Conservation (phyloP, 73 alveolate species). For the Tetrahymena malaccensis region DNA sequence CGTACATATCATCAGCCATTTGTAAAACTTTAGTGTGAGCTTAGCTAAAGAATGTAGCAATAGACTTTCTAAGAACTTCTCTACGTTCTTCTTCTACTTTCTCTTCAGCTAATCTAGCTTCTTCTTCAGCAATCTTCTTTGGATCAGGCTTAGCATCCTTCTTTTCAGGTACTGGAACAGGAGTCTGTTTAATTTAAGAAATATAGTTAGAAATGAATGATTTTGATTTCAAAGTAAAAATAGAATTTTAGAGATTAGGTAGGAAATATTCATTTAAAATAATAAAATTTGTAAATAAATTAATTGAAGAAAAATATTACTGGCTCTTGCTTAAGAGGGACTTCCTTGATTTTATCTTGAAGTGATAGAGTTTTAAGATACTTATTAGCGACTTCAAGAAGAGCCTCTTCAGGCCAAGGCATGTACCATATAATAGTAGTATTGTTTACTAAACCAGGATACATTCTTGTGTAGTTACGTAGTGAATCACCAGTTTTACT, state of each 20-base stretch:
- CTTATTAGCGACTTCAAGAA: slow-evolving; percentile 94
- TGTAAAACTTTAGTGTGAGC: slow-evolving; percentile 65
- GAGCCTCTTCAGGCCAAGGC: slow-evolving; percentile 99
- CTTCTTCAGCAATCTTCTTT: neutral
- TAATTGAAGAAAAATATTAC: neutral
- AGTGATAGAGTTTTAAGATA: slow-evolving; percentile 54
- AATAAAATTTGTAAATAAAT: neutral
- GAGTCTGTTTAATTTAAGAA: neutral
- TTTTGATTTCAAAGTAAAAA: too few species aligned
- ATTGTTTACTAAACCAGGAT: slow-evolving; percentile 98
- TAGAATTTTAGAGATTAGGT: too few species aligned
- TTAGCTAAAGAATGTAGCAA: slow-evolving; percentile 61
- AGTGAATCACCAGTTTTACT: slow-evolving; percentile 96
- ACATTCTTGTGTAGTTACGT: slow-evolving; percentile 96
- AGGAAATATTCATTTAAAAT: neutral
- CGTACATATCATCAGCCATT: slow-evolving; percentile 75
- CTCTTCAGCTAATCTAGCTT: neutral
- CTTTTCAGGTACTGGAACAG: neutral
- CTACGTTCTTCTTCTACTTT: neutral
- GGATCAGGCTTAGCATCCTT: neutral
- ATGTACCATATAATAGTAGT: slow-evolving; percentile 97
- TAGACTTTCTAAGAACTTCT: neutral
- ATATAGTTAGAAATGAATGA: neutral
- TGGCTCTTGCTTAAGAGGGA: slow-evolving; percentile 9
- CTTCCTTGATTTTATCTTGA: slow-evolving; percentile 48